Evolutionary conservation across 2,329 filamentous ascomycete genomes (phyloP).

Genomic region (Hypoxylon sp.): DNA sequence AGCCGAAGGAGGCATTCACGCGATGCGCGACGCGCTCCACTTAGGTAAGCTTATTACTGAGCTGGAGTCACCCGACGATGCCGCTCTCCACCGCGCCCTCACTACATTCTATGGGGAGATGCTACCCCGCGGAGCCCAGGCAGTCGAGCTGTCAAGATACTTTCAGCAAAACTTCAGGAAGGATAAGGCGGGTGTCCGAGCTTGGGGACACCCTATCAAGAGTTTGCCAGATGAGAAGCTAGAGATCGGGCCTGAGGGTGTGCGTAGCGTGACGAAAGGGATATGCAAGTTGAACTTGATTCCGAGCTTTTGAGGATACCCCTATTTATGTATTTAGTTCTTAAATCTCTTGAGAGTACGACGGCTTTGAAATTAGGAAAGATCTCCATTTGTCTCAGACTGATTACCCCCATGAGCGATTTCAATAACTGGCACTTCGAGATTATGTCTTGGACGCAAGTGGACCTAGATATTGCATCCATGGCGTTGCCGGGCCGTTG

Average conservation of each 20-base stretch:
- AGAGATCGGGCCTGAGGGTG: conserved; percentile 37
- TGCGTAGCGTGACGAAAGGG: conserved; percentile 36
- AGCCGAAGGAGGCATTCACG: conserved; percentile 42
- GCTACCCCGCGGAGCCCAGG: conserved; percentile 46
- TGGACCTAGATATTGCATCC: no score
- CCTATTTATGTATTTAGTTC: not conserved
- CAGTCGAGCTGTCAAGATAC: conserved; percentile 44
- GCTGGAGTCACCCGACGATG: conserved; percentile 33
- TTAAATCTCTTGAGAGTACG: no score
- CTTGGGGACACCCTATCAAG: conserved; percentile 40
- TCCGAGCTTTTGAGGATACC: conserved; percentile 33
- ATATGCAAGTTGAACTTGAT: conserved; percentile 41
- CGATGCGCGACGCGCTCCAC: conserved; percentile 65
- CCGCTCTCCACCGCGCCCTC: conserved; percentile 34
- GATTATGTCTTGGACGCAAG: no score
- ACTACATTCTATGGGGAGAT: conserved; percentile 50
- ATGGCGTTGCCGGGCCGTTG: no score
- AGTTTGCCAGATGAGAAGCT: conserved; percentile 40
- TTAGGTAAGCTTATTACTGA: conserved; percentile 44
- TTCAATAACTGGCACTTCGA: no score
- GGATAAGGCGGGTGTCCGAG: conserved; percentile 32
- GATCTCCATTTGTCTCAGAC: no score
- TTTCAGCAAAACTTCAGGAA: conserved; percentile 41
- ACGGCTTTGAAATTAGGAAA: no score
- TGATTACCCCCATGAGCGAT: no score